Percentiles rank a stretch among this genome's conserved stretches.
Conservation (phyloP, 805 yeast genomes). For the Clavispora vitiphila region DNA sequence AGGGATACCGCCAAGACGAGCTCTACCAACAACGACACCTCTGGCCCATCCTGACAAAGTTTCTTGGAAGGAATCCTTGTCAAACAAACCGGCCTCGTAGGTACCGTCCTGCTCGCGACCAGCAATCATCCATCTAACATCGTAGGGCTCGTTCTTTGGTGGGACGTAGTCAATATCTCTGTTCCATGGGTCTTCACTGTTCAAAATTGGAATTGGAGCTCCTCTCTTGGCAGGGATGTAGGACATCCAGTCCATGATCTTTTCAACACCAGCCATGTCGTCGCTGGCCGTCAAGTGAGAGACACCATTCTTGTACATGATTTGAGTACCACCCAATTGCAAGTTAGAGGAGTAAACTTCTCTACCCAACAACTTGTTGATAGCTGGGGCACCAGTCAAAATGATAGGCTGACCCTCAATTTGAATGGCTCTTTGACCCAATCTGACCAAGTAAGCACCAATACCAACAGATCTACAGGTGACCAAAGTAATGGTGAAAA, state of each 20-base stretch:
- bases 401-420: constrained; percentile 98
- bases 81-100: constrained; percentile 86
- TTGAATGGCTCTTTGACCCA: constrained; percentile 98
- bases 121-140: constrained; percentile 90
- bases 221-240: constrained; percentile 89
- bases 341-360: constrained; percentile 95
- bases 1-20: constrained; percentile 98
- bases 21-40: constrained; percentile 98
- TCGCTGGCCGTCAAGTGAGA: constrained; percentile 96
- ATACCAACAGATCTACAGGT: constrained; percentile 99
- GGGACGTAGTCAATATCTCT: constrained; percentile 85
- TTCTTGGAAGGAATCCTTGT: constrained; percentile 89
- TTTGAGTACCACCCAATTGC: constrained; percentile 98
- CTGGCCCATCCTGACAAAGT: constrained; percentile 97
- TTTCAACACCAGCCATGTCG: constrained; percentile 92
- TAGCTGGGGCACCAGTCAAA: constrained; percentile 98
- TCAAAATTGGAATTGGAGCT: constrained; percentile 85
- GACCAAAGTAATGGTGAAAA: constrained; percentile 94
- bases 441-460: constrained; percentile 96
- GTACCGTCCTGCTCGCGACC: constrained; percentile 72
- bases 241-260: constrained; percentile 93
- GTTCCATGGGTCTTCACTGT: constrained; percentile 85
- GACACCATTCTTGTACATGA: constrained; percentile 98
- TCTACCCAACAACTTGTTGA: constrained; percentile 92
- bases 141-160: constrained; percentile 65